Percentiles rank a stretch among this genome's conserved stretches.
These are phyloP conservation scores for Phaeosphaeria sp. DNA, from an alignment of 2,329 filamentous ascomycete genomes.

Conservation along the genomic window DNA sequence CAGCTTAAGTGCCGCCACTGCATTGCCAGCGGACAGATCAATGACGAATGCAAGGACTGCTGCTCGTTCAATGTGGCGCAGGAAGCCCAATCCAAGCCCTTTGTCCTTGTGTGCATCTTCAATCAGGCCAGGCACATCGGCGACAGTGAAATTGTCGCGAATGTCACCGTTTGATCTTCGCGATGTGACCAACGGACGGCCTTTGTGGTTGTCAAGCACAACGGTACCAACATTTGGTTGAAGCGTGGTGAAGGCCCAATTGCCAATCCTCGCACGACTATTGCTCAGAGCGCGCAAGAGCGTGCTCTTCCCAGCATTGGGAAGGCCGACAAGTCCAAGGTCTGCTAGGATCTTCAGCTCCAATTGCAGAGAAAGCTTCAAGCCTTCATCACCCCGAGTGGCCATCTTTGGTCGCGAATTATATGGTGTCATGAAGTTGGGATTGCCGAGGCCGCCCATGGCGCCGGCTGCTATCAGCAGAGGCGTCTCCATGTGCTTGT, in stretches of 20 bases:
- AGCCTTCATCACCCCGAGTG: constrained; percentile 80
- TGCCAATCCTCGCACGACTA: constrained; percentile 85
- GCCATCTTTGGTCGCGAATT: constrained; percentile 82
- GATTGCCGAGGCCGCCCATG: constrained; percentile 89
- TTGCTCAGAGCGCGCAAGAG: constrained; percentile 86
- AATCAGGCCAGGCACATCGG: constrained; percentile 93
- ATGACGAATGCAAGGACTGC: constrained; percentile 93
- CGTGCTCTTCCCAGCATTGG: constrained; percentile 96
- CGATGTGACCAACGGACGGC: constrained; percentile 67
- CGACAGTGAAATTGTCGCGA: constrained; percentile 86
- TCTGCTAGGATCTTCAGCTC: constrained; percentile 96
- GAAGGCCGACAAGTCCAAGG: constrained; percentile 90
- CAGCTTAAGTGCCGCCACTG: constrained; percentile 76
- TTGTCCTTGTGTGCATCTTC: constrained; percentile 91
- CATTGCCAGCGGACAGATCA: constrained; percentile 80
- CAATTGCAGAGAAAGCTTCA: constrained; percentile 80
- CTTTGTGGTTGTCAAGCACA: constrained; percentile 84
- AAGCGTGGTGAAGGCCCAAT: constrained; percentile 96
- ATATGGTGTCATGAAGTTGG: constrained; percentile 84
- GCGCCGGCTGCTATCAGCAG: constrained; percentile 87
- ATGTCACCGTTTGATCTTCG: constrained; percentile 56
- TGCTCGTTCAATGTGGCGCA: constrained; percentile 93
- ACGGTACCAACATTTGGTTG: constrained; percentile 96
- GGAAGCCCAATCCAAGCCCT: constrained; percentile 87
- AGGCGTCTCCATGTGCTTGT: constrained; percentile 77